Conservation (phyloP, 2,329 filamentous ascomycete species). For the Penicillium sp. region DNA sequence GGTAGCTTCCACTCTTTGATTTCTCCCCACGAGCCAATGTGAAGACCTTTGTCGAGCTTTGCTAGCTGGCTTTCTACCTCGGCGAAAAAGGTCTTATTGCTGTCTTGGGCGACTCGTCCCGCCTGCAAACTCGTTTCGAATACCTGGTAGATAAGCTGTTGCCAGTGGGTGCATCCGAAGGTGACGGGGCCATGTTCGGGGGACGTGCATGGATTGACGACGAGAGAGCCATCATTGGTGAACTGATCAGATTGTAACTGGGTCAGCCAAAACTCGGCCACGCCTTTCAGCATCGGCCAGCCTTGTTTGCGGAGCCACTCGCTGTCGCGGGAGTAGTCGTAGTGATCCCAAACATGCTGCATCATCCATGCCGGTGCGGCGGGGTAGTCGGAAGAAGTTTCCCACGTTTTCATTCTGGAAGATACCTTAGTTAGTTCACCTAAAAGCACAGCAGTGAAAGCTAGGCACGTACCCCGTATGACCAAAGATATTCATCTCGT, state of each 20-base stretch:
- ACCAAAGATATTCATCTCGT: conserved; percentile 62
- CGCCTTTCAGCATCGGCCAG: conserved; percentile 57
- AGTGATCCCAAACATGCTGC: conserved; percentile 61
- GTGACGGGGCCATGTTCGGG: conserved; percentile 57
- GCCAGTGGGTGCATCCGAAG: conserved; percentile 31
- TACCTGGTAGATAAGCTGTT: conserved; percentile 40
- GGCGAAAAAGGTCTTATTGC: conserved; percentile 9
- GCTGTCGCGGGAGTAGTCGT: conserved; percentile 54
- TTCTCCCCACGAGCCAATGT: conserved; percentile 47
- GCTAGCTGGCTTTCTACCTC: conserved; percentile 10
- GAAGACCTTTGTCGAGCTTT: conserved; percentile 28
- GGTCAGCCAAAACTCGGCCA: conserved; percentile 59
- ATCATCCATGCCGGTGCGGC: conserved; percentile 60
- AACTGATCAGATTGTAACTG: conserved; percentile 55
- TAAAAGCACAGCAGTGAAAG: background rate
- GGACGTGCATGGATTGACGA: conserved; percentile 62
- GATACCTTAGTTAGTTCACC: background rate
- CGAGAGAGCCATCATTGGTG: conserved; percentile 54
- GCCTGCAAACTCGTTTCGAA: conserved; percentile 43
- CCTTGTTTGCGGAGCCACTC: conserved; percentile 50
- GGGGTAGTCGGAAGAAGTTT: conserved; percentile 41
- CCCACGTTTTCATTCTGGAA: conserved; percentile 45
- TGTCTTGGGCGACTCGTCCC: conserved; percentile 39
- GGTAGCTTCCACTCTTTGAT: conserved; percentile 56
- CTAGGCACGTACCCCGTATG: conserved; percentile 45